A percentile compares a stretch with the other conserved stretches of the same genome.
phyloP scores from a whole-genome alignment of 1,284 basidiomycete genomes.

The Malassezia brasiliensis region DNA sequence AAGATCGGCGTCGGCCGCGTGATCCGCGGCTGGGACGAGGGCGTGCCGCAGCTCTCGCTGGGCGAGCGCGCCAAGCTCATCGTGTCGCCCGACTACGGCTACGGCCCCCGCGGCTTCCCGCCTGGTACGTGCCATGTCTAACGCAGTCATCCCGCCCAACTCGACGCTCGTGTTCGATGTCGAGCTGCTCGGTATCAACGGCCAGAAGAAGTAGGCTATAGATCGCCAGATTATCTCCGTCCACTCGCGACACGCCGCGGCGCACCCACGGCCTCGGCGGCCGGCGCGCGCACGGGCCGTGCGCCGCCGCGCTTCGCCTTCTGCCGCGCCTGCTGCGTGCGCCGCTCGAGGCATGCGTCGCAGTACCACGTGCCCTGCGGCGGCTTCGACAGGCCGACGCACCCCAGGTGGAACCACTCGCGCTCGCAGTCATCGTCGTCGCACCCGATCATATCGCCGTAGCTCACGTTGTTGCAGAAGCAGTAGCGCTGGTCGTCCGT shows the following conservation, averaged over 20 bases:
- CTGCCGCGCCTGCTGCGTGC: constrained; percentile 15
- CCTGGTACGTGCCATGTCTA: not conserved
- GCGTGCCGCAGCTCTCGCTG: constrained; percentile 49
- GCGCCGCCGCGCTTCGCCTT: constrained; percentile 13
- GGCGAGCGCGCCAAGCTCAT: constrained; percentile 48
- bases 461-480: constrained; percentile 73
- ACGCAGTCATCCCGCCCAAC: constrained; percentile 48
- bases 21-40: constrained; percentile 50
- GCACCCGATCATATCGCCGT: constrained; percentile 95
- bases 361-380: constrained; percentile 68
- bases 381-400: constrained; percentile 58
- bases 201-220: constrained; percentile 19
- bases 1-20: constrained; percentile 46
- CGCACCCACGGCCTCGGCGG: not conserved
- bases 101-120: constrained; percentile 33
- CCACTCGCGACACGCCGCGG: constrained; percentile 1
- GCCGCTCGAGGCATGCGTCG: constrained; percentile 41
- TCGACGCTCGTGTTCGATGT: constrained; percentile 44
- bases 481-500: constrained; percentile 66
- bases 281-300: not conserved
- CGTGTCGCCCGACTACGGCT: constrained; percentile 49
- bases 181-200: constrained; percentile 50
- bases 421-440: constrained; percentile 75
- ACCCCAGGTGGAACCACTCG: constrained; percentile 82
- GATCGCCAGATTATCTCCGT: not conserved